Conservation (phyloP, 2,329 filamentous ascomycete species). For the Escovopsis sp. region DNA sequence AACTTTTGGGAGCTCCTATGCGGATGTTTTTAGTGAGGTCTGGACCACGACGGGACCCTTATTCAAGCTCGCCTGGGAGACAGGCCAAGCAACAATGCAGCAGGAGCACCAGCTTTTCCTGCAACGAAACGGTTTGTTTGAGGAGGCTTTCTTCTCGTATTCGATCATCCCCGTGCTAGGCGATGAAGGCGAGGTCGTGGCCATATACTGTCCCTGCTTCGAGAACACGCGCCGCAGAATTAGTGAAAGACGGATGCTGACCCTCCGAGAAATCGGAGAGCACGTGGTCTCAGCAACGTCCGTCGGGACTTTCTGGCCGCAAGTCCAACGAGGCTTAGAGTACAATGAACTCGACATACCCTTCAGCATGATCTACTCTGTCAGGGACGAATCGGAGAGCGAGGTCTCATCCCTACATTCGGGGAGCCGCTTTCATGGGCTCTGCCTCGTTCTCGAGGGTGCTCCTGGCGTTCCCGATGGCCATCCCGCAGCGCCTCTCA, state of each 20-base stretch:
- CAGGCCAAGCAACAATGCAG: conserved; percentile 70
- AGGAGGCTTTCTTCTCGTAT: conserved; percentile 76
- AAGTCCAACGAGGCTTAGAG: conserved; percentile 52
- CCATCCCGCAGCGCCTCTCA: conserved; percentile 43
- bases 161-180: conserved; percentile 66
- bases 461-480: conserved; percentile 50
- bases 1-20: conserved; percentile 60
- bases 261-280: conserved; percentile 62
- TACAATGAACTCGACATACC: conserved; percentile 64
- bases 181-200: conserved; percentile 56
- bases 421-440: conserved; percentile 43
- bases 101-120: conserved; percentile 68
- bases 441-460: conserved; percentile 55
- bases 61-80: conserved; percentile 49
- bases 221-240: conserved; percentile 69
- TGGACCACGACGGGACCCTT: conserved; percentile 56
- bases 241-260: conserved; percentile 66
- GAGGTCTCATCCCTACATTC: conserved; percentile 59
- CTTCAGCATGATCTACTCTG: conserved; percentile 63
- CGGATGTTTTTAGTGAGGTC: conserved; percentile 56
- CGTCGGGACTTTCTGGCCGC: conserved; percentile 57
- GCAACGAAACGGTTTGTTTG: conserved; percentile 49
- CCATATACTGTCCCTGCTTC: conserved; percentile 66
- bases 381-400: conserved; percentile 54
- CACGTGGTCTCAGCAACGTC: conserved; percentile 57